Evolutionary conservation across 1,139 yeast species (phyloP), one percentile per base, ranked within the genome.

Genomic region (Candida smagusa): DNA sequence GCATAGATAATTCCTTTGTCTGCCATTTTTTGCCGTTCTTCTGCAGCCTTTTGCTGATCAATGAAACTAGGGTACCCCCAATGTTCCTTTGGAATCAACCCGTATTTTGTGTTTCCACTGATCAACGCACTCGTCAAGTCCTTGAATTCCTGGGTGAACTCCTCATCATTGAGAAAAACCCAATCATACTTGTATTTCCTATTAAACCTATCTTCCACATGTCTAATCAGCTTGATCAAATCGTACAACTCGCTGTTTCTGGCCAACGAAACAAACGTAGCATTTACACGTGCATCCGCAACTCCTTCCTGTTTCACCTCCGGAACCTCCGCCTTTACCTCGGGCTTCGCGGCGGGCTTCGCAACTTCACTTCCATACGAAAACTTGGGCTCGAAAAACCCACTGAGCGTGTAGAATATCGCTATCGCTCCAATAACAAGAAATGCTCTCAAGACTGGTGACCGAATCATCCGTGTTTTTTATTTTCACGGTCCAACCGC

Each of bases 51-150:
- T 1, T 67, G 67, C 49, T 63, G 63, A 57, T 84, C 88, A 38
- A 84, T 74, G 77, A 78, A 80, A n/a, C 68, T 73, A 1, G 94
- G 94, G 58, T 78, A 80, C 2, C 78, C 65, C 92, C 94, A 84
- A 52, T 79, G 84, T 46, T 78, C 82, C 34, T 65, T 53, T 2
- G 84, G 84, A 34, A 84, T 79, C 19, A 57, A 36, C 2, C 84
- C 90, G 53, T 77, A 84, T 49, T 72, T 67, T 26, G 80, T 77
- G n/a, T 63, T 64, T 7, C 92, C 92, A 9, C 81, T 69, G 6
- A 77, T 77, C 23, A 79, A 54, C 9, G 70, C 62, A 1, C 65
- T 40, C 7, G 81, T 69, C 41, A 66, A 60, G 22, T 63, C 61
- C 48, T 70, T 74, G 59, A 84, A 83, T 35, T 81, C 81, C 9